Conservation (phyloP, 192 early-diverging fungal genomes). For the Coemansia sp. region DNA sequence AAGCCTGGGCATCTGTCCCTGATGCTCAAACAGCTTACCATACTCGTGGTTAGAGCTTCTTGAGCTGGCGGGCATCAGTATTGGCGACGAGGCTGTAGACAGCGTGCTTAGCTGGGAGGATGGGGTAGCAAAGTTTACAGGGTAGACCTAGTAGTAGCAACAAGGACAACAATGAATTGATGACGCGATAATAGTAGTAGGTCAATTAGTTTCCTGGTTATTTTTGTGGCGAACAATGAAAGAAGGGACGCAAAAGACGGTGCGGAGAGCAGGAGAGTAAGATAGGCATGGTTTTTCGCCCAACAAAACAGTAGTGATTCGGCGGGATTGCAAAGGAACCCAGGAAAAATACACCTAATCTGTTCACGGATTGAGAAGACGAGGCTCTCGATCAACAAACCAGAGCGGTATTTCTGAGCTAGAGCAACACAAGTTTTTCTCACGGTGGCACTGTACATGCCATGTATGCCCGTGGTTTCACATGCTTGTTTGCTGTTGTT, state of each 20-base stretch:
- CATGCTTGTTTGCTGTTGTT: neutral
- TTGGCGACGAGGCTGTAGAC: neutral
- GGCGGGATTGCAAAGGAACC: neutral
- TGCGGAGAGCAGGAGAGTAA: neutral
- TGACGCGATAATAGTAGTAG: neutral
- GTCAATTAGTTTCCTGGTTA: neutral
- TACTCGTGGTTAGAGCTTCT: constrained; percentile 7
- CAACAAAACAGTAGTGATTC: neutral
- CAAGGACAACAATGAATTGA: neutral
- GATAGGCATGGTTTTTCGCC: neutral
- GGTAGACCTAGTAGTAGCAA: neutral
- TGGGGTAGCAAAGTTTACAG: neutral
- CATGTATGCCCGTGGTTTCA: neutral
- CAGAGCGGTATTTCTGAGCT: too few species aligned
- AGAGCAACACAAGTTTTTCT: too few species aligned
- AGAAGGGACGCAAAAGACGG: neutral
- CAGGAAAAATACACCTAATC: too few species aligned
- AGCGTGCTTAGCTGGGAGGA: constrained; percentile 5
- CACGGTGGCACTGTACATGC: neutral
- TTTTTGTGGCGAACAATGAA: neutral
- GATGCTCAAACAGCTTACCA: constrained; percentile 66
- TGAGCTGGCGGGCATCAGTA: constrained; percentile 14
- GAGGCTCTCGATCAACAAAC: too few species aligned
- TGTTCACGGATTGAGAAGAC: too few species aligned
- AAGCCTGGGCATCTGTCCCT: constrained; percentile 74